Evolutionary conservation across 176 grass and related monocot genomes (phyloP), one percentile per base, ranked within the genome.

Genomic region (Raddia distichophylla): DNA sequence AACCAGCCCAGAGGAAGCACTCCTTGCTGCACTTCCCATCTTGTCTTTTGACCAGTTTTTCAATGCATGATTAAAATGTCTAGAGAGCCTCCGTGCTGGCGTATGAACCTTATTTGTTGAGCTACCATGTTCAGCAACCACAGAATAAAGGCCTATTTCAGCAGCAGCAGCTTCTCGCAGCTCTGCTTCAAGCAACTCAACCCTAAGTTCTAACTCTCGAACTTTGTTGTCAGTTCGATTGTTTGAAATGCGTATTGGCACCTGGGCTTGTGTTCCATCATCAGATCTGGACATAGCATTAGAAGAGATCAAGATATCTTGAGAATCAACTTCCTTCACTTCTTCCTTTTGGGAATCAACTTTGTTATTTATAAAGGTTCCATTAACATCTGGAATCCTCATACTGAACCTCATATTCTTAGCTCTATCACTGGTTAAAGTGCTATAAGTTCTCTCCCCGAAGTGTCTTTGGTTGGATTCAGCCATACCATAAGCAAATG

Each of bases 21-120:
- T 98, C 60, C 96, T 89, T 79, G 93, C 96, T 57, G 91, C 93
- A 89, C 87, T 91, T 73, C 84, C 93, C 75, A 81, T 85, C 84
- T 85, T 95, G 76, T 93, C 82, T n/a, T 66, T 91, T 52, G 90
- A 75, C 80, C 87, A 91, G 78, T 91, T 82, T 89, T 73, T 98
- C 54, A 89, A 75, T 22, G 86, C 90, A 91, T 93, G 82, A 71
- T 84, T 35, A 66, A 91, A 95, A 82, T 91, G 75, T 77, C 96
- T 92, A 42, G 93, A 92, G 64, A 98, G 86, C 71, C 96, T 81
- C 72, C 96, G 84, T 74, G 96, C 93, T 59, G 96, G 96, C 71
- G 96, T 93, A 64, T 98, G 96, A 42, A 98, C 92, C 82, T 98
- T 98, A 67, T 95, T 94, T 76, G 87, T 84, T 88, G 96, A 98